A percentile compares a stretch with the other conserved stretches of the same genome.
phyloP scores from a whole-genome alignment of 2,329 filamentous ascomycete species.

The Neonectria magnoliae region DNA sequence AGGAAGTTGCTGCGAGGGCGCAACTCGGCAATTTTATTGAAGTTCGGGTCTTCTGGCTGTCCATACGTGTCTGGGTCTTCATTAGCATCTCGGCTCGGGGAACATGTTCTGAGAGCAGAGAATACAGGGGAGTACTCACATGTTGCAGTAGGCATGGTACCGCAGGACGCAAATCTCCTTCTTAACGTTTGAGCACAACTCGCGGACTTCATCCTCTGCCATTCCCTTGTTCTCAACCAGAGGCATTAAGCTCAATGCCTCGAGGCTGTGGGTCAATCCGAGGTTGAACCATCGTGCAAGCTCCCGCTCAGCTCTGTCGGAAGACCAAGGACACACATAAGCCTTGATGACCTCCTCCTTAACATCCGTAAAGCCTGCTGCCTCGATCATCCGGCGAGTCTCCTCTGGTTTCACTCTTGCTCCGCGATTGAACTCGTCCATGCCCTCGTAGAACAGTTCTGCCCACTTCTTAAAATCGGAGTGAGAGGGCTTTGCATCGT shows the following conservation, averaged over 20 bases:
- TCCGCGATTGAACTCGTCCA: conserved; percentile 70
- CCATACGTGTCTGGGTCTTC: conserved; percentile 38
- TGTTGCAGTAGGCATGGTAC: conserved; percentile 77
- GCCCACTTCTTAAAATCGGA: conserved; percentile 76
- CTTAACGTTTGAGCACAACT: conserved; percentile 70
- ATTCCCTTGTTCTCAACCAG: conserved; percentile 65
- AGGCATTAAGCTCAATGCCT: conserved; percentile 78
- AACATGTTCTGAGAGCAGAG: background rate
- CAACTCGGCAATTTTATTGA: conserved; percentile 30
- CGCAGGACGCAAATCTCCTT: conserved; percentile 75
- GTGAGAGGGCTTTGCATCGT: conserved; percentile 66
- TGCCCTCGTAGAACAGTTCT: conserved; percentile 72
- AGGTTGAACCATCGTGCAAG: conserved; percentile 87
- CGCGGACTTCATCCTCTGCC: conserved; percentile 68
- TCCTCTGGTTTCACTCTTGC: conserved; percentile 64
- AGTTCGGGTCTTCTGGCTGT: conserved; percentile 40
- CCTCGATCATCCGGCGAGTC: conserved; percentile 69
- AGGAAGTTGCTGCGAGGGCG: conserved; percentile 2
- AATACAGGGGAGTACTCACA: conserved; percentile 68
- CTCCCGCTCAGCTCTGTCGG: conserved; percentile 70
- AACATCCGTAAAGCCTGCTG: conserved; percentile 83
- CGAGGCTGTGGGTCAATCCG: conserved; percentile 76
- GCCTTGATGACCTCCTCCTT: conserved; percentile 74
- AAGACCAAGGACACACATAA: conserved; percentile 79
- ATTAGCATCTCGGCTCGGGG: background rate